Percentiles rank a stretch among this genome's conserved stretches.
Conservation (phyloP, 2,329 filamentous ascomycete species). For the Huntiella bhutanensis region DNA sequence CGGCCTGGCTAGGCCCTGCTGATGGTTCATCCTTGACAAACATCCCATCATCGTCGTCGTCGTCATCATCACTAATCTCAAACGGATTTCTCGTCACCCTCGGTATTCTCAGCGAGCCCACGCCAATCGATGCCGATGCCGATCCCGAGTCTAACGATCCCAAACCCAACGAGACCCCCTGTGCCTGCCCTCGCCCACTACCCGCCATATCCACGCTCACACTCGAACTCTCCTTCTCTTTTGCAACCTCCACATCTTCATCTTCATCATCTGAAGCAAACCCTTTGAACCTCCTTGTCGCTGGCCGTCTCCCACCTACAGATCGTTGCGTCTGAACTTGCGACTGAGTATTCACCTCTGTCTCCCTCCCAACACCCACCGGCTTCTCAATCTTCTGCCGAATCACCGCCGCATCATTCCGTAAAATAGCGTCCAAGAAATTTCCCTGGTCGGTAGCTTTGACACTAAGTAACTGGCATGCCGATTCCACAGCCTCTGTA, state of each 20-base stretch:
- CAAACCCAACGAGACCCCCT: not conserved
- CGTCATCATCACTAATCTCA: not conserved
- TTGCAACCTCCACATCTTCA: slow-evolving; percentile 16
- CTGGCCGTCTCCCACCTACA: slow-evolving; percentile 21
- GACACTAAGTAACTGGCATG: no score
- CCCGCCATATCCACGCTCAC: not conserved
- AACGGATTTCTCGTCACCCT: not conserved
- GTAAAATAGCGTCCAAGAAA: no score
- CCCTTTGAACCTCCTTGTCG: slow-evolving; percentile 47
- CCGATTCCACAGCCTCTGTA: no score
- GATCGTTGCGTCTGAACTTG: not conserved
- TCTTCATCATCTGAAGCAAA: slow-evolving; percentile 38
- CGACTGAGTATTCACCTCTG: not conserved
- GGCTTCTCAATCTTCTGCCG: not conserved
- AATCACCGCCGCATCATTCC: no score
- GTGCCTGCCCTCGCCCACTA: not conserved
- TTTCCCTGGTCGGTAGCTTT: no score
- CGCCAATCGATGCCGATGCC: slow-evolving; percentile 9
- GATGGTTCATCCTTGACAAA: slow-evolving; percentile 35
- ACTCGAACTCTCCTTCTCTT: not conserved
- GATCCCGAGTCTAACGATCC: not conserved
- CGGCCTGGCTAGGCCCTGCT: slow-evolving; percentile 12
- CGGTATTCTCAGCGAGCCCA: slow-evolving; percentile 1
- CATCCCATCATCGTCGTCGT: slow-evolving; percentile 24
- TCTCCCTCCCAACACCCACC: not conserved